Base-by-base conservation (phyloP, 495 filamentous ascomycete species). In the Halenospora varia region DNA sequence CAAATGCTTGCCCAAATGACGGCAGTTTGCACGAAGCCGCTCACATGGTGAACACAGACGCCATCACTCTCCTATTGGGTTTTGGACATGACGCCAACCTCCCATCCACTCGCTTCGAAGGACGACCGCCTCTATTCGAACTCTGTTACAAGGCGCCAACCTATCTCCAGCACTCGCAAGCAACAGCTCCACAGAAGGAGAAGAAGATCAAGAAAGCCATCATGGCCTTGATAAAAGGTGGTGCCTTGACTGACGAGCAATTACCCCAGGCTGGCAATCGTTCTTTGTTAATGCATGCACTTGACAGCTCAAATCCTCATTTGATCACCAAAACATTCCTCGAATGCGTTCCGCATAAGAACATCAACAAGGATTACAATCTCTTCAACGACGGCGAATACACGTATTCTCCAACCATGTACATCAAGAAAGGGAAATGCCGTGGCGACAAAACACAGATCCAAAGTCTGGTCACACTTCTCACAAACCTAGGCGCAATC, bases 21-120 rank as follows among this genome's bases (percentile, higher is more conserved):
- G 57, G 57, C 19, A 60, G 48, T 19, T 25, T 64, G 17, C 62
- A 64, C 20, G 53, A 60, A n/a, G 62, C 62, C 3, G 62, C 62
- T 49, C 62, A 53, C 3, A 53, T 50, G 41, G 15, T 54, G 9
- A 49, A 60, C 25, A 13, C 52, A n/a, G 53, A 64, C 18, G 53
- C 57, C 17, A 64, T 60, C 25, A 26, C 26, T 11, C 24, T 57
- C 10, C 53, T 64, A 6, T 29, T 64, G 10, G 11, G 40, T 19
- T 11, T 57, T 17, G 62, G 57, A 3, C 62, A 64, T 39, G 57
- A 64, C 15, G 48, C 57, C 1, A 60, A 60, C 19, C 41, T 39
- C 17, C 62, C 62, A 1, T 60, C 23, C 9, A 3, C n/a, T 25
- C 48, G 49, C 18, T 39, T 49, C 19, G 49, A 60, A 3, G 62